phyloP scores from a whole-genome alignment of 805 yeast species.

The Tetrapisispora phaffii region DNA sequence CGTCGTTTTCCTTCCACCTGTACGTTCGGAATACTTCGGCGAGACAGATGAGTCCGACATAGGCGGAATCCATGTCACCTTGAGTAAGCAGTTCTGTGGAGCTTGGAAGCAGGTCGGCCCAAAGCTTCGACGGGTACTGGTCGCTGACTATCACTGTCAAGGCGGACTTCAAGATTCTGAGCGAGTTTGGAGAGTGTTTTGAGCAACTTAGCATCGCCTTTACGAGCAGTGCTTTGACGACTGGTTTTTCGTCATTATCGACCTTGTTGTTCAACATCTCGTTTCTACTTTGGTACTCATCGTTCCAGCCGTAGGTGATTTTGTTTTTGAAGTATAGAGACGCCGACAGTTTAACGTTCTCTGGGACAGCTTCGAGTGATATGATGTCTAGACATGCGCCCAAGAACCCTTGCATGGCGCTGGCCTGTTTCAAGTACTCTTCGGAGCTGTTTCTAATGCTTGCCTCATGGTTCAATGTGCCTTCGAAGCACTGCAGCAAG shows the following conservation, averaged over 20 bases:
- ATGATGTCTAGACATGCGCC: constrained; percentile 77
- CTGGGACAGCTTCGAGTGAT: constrained; percentile 39
- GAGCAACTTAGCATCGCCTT: constrained; percentile 46
- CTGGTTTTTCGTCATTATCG: constrained; percentile 63
- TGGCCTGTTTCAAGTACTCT: constrained; percentile 46
- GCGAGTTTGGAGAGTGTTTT: constrained; percentile 30
- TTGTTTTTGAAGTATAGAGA: constrained; percentile 78
- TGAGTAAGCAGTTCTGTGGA: constrained; percentile 38
- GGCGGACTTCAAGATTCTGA: constrained; percentile 41
- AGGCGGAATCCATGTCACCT: constrained; percentile 35
- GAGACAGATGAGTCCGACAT: constrained; percentile 63
- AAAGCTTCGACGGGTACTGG: constrained; percentile 39
- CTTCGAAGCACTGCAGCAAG: constrained; percentile 66
- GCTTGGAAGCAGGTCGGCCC: constrained; percentile 45
- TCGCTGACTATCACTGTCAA: constrained; percentile 41
- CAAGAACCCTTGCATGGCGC: constrained; percentile 58
- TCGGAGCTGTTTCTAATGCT: constrained; percentile 61
- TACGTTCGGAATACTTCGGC: constrained; percentile 60
- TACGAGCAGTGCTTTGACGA: constrained; percentile 58
- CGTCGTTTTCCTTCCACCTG: constrained; percentile 58
- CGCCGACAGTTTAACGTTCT: constrained; percentile 54
- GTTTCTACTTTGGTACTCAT: constrained; percentile 16
- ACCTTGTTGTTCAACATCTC: constrained; percentile 30
- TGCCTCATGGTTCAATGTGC: constrained; percentile 64
- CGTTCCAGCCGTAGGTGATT: constrained; percentile 53